phyloP scores from a whole-genome alignment of 2,329 filamentous ascomycete species.

The Exophiala lecanii-corni region DNA sequence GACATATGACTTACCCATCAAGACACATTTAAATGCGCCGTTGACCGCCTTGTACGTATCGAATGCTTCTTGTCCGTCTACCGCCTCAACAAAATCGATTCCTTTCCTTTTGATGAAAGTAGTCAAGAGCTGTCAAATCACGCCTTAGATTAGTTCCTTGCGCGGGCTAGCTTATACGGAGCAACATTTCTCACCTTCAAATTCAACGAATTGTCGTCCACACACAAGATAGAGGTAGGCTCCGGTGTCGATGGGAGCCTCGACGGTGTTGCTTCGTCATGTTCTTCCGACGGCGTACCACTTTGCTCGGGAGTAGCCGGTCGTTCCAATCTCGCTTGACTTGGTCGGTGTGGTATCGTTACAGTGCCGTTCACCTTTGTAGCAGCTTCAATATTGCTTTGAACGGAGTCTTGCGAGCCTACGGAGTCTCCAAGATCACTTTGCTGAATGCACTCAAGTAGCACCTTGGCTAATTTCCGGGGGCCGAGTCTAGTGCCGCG shows the following conservation, averaged over 20 bases:
- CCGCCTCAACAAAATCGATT: slow-evolving; percentile 32
- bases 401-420: neutral
- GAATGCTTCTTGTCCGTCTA: slow-evolving; percentile 38
- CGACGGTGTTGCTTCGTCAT: neutral
- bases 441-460: slow-evolving; percentile 6
- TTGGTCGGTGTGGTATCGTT: too few species aligned
- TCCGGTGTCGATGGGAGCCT: neutral
- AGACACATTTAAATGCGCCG: slow-evolving; percentile 11
- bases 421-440: neutral
- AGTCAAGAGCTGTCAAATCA: slow-evolving; percentile 32
- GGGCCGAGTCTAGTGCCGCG: slow-evolving; percentile 8
- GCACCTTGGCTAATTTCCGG: slow-evolving; percentile 8
- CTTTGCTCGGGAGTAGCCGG: too few species aligned
- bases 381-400: slow-evolving; percentile 2
- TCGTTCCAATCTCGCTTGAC: too few species aligned
- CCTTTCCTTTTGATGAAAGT: slow-evolving; percentile 39
- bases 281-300: too few species aligned
- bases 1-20: slow-evolving; percentile 28
- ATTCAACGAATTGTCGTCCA: slow-evolving; percentile 44
- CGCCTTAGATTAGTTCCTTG: too few species aligned
- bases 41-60: slow-evolving; percentile 5
- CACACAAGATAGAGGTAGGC: slow-evolving; percentile 27
- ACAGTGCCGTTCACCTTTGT: neutral
- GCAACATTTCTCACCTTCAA: slow-evolving; percentile 30
- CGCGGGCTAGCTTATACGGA: too few species aligned